Conservation (phyloP, 768 basidiomycete species). For the Paxillus involutus region DNA sequence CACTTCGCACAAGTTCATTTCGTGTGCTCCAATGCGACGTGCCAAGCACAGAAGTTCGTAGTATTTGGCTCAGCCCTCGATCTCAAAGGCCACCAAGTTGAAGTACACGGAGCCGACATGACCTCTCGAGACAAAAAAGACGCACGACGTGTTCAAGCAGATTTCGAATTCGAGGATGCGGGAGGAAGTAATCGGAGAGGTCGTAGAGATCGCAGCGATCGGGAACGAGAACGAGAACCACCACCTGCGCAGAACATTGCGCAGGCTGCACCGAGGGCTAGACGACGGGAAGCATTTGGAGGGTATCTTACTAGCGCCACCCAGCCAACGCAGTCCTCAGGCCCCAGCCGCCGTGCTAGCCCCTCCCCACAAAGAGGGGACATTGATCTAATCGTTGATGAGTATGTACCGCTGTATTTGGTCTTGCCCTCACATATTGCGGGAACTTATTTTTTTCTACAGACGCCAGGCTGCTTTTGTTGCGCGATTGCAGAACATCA, state of each 20-base stretch:
- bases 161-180: slow-evolving; percentile 67
- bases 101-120: slow-evolving; percentile 77
- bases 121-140: slow-evolving; percentile 67
- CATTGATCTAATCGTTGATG: slow-evolving; percentile 40
- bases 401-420: not conserved
- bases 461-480: slow-evolving; percentile 73
- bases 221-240: slow-evolving; percentile 53
- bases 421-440: not conserved
- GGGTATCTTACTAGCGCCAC: slow-evolving; percentile 46
- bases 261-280: slow-evolving; percentile 30
- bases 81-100: slow-evolving; percentile 88
- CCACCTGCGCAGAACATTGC: slow-evolving; percentile 31
- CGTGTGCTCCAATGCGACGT: slow-evolving; percentile 71
- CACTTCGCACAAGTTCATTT: slow-evolving; percentile 78
- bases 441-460: not conserved
- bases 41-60: slow-evolving; percentile 88
- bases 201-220: slow-evolving; percentile 43
- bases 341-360: slow-evolving; percentile 28
- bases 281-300: slow-evolving; percentile 65
- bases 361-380: slow-evolving; percentile 39
- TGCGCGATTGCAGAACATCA: slow-evolving; percentile 56
- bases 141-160: slow-evolving; percentile 62
- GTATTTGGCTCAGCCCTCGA: slow-evolving; percentile 89
- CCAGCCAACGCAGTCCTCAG: slow-evolving; percentile 12
- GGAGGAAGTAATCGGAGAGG: slow-evolving; percentile 45